phyloP scores from a whole-genome alignment of 1,284 basidiomycete species.

The Uromyces viciae-fabae region DNA sequence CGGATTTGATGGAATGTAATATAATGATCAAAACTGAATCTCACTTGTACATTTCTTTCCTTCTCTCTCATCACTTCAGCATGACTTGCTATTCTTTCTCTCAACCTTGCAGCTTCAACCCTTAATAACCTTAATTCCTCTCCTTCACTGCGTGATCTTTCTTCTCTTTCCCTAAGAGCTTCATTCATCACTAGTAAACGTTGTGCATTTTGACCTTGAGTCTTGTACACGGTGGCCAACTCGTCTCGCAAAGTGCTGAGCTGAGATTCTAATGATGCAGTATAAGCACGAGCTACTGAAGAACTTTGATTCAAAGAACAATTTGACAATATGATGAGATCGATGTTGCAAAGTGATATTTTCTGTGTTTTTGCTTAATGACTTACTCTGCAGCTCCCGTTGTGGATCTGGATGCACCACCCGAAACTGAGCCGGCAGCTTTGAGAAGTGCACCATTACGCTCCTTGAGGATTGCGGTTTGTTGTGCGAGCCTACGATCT shows the following conservation, averaged over 20 bases:
- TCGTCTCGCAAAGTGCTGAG: conserved; percentile 85
- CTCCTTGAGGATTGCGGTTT: conserved; percentile 80
- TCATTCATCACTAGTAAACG: conserved; percentile 87
- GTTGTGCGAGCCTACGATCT: conserved; percentile 84
- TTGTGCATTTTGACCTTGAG: conserved; percentile 91
- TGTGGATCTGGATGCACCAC: neutral
- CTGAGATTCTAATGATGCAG: conserved; percentile 84
- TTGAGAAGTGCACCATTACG: conserved; percentile 77
- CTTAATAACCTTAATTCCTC: conserved; percentile 70
- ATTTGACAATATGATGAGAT: neutral
- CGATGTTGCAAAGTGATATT: too few relatives aligned
- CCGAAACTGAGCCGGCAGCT: conserved; percentile 66
- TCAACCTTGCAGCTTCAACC: conserved; percentile 68
- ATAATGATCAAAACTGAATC: neutral
- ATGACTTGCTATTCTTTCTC: conserved; percentile 41
- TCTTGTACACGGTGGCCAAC: conserved; percentile 87
- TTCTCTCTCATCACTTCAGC: conserved; percentile 38
- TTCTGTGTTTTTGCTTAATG: conserved; percentile 61
- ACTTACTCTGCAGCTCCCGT: neutral
- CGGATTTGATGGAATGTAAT: too few relatives aligned
- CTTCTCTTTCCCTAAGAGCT: conserved; percentile 84
- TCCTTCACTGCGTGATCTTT: conserved; percentile 68
- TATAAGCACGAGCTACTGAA: conserved; percentile 77
- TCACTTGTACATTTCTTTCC: conserved; percentile 37
- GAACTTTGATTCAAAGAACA: conserved; percentile 59